phyloP scores from a whole-genome alignment of 148 eudicot genomes.

The Spergularia bocconei region DNA sequence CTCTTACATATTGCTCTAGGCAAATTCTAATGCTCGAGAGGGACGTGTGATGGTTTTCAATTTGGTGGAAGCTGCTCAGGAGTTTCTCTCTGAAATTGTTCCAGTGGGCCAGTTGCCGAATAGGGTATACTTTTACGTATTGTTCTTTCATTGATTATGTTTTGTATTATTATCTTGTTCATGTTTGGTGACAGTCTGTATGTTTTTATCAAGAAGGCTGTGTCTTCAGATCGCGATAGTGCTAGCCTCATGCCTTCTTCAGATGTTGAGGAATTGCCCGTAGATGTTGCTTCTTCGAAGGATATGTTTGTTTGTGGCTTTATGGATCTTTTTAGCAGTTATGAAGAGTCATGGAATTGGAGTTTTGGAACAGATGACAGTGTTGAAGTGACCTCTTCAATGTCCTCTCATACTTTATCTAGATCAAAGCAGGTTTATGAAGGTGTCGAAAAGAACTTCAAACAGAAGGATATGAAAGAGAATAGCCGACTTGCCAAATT shows the following conservation, averaged over 20 bases:
- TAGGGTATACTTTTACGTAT: constrained; percentile 37
- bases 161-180: constrained; percentile 17
- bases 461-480: constrained; percentile 45
- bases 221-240: constrained; percentile 33
- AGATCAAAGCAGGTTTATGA: constrained; percentile 46
- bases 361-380: constrained; percentile 52
- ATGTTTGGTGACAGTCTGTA: constrained; percentile 14
- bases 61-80: constrained; percentile 99
- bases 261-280: constrained; percentile 38
- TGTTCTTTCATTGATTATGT: constrained; percentile 11
- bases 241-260: constrained; percentile 31
- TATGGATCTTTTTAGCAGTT: constrained; percentile 85
- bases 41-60: constrained; percentile 99
- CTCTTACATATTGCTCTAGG: constrained; percentile 46
- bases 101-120: constrained; percentile 44
- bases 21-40: constrained; percentile 94
- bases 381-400: constrained; percentile 35
- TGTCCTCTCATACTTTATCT: constrained; percentile 34
- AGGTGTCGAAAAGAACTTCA: constrained; percentile 51
- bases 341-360: constrained; percentile 85
- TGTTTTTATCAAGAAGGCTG: constrained; percentile 43
- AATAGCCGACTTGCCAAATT: constrained; percentile 45
- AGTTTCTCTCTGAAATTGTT: constrained; percentile 89
- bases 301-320: constrained; percentile 73
- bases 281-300: constrained; percentile 33